A percentile compares a stretch with the other conserved stretches of the same genome.
These are phyloP conservation scores for Poa annua DNA, from an alignment of 176 grass and related monocot species.

Conservation along the genomic window DNA sequence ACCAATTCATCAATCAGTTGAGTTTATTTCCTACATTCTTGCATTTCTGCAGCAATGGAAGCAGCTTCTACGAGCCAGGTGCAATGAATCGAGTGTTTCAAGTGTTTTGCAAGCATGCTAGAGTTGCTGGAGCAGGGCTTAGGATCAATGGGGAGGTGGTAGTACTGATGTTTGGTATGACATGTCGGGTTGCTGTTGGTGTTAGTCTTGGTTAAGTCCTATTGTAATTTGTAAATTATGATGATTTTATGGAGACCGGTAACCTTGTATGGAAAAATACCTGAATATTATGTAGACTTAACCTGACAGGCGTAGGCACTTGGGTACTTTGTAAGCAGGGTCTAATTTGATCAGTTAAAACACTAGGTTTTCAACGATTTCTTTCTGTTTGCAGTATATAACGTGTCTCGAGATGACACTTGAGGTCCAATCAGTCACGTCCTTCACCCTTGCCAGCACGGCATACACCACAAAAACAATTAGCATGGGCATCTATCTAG, in stretches of 20 bases:
- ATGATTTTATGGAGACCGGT: not conserved
- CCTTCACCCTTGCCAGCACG: no score
- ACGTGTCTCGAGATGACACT: no score
- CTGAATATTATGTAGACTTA: not conserved
- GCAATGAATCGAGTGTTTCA: conserved; percentile 5
- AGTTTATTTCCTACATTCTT: not conserved
- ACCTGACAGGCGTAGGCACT: not conserved
- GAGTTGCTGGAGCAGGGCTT: not conserved
- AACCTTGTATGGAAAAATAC: not conserved
- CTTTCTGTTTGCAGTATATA: no score
- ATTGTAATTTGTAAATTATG: not conserved
- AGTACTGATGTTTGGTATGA: not conserved
- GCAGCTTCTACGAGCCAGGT: not conserved
- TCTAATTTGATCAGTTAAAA: not conserved
- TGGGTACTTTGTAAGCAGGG: not conserved
- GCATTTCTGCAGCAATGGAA: not conserved
- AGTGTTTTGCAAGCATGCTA: not conserved
- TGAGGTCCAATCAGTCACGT: no score
- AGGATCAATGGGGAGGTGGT: not conserved
- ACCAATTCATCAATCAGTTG: not conserved
- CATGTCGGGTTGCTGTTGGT: no score
- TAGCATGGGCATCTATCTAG: no score
- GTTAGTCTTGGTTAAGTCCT: not conserved
- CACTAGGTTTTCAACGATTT: not conserved
- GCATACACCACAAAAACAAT: no score